phyloP scores from a whole-genome alignment of 305 asterid genomes.

The Vinca major region DNA sequence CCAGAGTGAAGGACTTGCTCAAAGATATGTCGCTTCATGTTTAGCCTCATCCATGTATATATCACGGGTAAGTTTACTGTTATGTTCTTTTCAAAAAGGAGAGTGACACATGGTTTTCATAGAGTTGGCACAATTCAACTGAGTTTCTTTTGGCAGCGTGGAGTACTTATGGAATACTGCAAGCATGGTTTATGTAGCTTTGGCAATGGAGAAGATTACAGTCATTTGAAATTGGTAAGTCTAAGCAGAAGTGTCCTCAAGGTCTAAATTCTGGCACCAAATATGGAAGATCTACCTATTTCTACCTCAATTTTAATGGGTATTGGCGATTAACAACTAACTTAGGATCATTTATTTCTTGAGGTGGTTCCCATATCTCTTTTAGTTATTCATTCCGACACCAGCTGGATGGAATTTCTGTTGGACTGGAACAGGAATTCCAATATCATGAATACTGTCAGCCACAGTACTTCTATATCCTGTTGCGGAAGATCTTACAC shows the following conservation, averaged over 20 bases:
- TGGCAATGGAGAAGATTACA: constrained; percentile 29
- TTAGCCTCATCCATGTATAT: constrained; percentile 46
- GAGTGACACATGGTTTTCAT: constrained; percentile 6
- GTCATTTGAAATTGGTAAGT: constrained; percentile 67
- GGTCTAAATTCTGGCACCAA: constrained; percentile 11
- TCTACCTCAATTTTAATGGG: background rate
- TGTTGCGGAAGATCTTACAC: constrained; percentile 49
- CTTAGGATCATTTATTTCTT: constrained; percentile 8
- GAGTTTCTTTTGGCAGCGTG: constrained; percentile 46
- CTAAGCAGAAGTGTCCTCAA: constrained; percentile 17
- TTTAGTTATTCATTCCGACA: constrained; percentile 50
- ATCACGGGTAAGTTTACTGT: constrained; percentile 39
- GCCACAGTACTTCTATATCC: constrained; percentile 23
- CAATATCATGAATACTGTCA: constrained; percentile 23
- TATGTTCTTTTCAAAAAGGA: constrained; percentile 12
- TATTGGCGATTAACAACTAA: background rate
- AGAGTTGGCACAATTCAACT: constrained; percentile 14
- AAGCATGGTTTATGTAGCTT: constrained; percentile 47
- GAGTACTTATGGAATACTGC: constrained; percentile 65
- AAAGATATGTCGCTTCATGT: constrained; percentile 44
- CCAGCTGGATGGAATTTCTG: constrained; percentile 45
- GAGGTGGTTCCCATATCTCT: constrained; percentile 74
- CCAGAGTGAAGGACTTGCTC: constrained; percentile 84
- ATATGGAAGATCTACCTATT: constrained; percentile 9
- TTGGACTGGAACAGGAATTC: constrained; percentile 22